Base-by-base conservation (phyloP, 2,329 filamentous ascomycete species). In the Fusarium sp. region DNA sequence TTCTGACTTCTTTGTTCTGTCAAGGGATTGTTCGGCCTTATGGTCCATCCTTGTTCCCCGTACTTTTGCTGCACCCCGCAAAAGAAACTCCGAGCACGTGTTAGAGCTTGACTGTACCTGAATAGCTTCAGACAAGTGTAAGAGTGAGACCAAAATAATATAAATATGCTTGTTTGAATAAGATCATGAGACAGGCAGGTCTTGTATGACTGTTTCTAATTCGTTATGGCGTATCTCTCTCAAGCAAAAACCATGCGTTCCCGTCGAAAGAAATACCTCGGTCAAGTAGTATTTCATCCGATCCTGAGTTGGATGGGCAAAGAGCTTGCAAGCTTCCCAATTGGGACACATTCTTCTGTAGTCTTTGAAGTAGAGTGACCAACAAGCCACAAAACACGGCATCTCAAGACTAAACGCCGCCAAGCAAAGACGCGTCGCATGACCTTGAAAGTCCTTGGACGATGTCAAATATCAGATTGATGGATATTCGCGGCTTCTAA, bases 21-120 rank as follows among this genome's bases (percentile, higher is more conserved):
- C 51, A 52, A 41, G 49, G 24, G n/a, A 43, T 27, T 11, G 16
- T 29, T 55, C 32, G 62, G 47, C 48, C 44, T 62, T 30, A 30
- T 22, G 29, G 49, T 29, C 20, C 38, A 60, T 43, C 62, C 64
- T 45, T 46, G 63, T 43, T 41, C 64, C 64, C 62, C 34, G 63
- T 49, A 24, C 49, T 38, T 53, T 62, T 51, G n/a, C 64, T 67
- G 64, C 51, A 67, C 64, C 64, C 64, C 62, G n/a, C 63, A 63
- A 61, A 29, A 49, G 53, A 24, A n/a, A 61, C 20, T 20, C 24
- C 29, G 29, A 63, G 29, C 38, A 67, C 29, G 62, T 67, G 48
- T 66, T 24, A 10, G 18, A 49, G 25, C 8, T n/a, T 30, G 20
- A 57, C 24, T 45, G 30, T 66, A 44, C 48, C 22, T 61, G 47